These are phyloP conservation scores for Silene noctiflora DNA, from an alignment of 179 eudicot genomes.

Conservation along the genomic window DNA sequence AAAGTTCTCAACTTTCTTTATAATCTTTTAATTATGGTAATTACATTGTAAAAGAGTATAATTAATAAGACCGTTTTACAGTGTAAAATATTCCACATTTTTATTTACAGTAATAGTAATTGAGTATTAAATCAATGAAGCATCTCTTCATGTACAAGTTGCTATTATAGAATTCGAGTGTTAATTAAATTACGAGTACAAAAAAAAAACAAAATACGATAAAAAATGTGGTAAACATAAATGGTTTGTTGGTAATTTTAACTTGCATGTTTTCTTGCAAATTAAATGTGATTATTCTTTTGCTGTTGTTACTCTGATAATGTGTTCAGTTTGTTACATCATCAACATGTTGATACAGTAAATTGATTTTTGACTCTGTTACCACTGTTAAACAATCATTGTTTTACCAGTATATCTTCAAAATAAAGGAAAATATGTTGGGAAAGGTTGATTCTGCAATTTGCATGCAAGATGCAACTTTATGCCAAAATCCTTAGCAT, in stretches of 20 bases:
- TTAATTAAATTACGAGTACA: too few relatives aligned
- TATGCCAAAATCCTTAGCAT: background rate
- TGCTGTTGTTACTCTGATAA: conserved; percentile 8
- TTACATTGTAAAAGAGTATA: too few relatives aligned
- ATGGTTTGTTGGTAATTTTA: too few relatives aligned
- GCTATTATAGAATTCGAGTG: too few relatives aligned
- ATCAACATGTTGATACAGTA: conserved; percentile 24
- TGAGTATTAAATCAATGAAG: too few relatives aligned
- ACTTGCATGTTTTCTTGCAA: background rate
- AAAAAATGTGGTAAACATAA: too few relatives aligned
- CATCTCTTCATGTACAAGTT: too few relatives aligned
- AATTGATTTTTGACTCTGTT: conserved; percentile 22
- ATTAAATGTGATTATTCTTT: background rate
- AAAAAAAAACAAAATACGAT: too few relatives aligned
- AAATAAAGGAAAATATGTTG: background rate
- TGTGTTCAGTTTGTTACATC: background rate
- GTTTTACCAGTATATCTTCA: background rate
- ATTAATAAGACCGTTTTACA: too few relatives aligned
- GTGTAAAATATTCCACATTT: too few relatives aligned
- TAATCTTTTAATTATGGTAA: too few relatives aligned
- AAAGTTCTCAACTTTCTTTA: conserved; percentile 12
- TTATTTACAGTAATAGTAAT: too few relatives aligned
- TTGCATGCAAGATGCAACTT: background rate
- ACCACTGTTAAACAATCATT: conserved; percentile 6
- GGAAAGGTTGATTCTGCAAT: background rate